These are phyloP conservation scores for Taiozyma onychis DNA, from an alignment of 1,139 yeast genomes.

Conservation along the genomic window DNA sequence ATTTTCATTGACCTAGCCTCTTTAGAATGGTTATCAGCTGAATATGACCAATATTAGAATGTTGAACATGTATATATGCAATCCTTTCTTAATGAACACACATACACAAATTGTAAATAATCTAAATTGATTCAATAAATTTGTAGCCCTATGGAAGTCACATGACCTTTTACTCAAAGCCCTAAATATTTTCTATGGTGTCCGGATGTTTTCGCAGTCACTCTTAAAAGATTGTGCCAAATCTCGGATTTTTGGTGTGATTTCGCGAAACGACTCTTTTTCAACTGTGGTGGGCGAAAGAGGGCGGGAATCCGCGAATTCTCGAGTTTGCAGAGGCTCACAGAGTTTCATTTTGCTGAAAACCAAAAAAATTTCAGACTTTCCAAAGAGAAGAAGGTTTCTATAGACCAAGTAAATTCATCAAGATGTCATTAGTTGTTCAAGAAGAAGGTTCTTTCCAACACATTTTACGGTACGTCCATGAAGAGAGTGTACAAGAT, in stretches of 20 bases:
- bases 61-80: neutral
- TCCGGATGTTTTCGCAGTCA: neutral
- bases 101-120: neutral
- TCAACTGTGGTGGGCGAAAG: neutral
- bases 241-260: neutral
- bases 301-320: neutral
- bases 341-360: neutral
- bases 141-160: neutral
- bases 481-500: neutral
- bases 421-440: slow-evolving; percentile 90
- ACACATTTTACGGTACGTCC: slow-evolving; percentile 98
- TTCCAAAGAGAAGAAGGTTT: neutral
- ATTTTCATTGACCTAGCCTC: slow-evolving; percentile 72
- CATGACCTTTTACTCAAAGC: neutral
- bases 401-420: neutral
- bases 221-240: neutral
- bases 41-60: neutral
- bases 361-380: neutral
- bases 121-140: neutral
- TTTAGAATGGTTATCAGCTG: slow-evolving; percentile 39
- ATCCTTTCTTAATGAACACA: neutral
- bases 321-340: neutral
- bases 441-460: slow-evolving; percentile 99
- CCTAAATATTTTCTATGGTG: neutral
- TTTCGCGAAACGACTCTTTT: neutral